Evolutionary conservation across 1,139 yeast species (phyloP), one percentile per base, ranked within the genome.

Genomic region (Arxiozyma bovina): DNA sequence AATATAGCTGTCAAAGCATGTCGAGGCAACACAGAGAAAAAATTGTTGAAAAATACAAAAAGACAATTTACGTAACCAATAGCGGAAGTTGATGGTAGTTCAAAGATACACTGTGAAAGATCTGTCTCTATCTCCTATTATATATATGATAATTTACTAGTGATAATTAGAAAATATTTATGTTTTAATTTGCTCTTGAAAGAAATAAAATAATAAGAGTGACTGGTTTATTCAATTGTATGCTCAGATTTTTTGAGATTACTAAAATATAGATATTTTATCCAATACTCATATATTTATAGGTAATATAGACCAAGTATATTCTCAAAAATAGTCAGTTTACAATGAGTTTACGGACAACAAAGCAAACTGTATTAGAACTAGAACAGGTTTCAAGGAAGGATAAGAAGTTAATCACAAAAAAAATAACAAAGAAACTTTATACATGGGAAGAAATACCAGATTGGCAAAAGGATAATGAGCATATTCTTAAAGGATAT

Each of bases 391-490:
- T 21, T 11, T 43, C 45, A 22, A 12, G 25, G 18, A 23, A 15
- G 7, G 45, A 17, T 21, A 30, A 43, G 15, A 17, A 22, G n/a
- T 15, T 22, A 17, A 30, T 43, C n/a, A 23, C 25, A 11, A 43
- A 43, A 23, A 43, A 21, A 21, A 9, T 21, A 43, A 43, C n/a
- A 21, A 43, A 23, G n/a, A 22, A 21, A 34, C 48, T 57, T 7
- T 55, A 50, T 23, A 48, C 51, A 1, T 57, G 60, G 60, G 73
- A 78, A 55, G 81, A 82, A 51, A 69, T 90, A 7, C 91, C 89
- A 9, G 80, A 76, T 8, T 90, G 97, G 97, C 96, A 87, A 65
- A 77, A 79, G 62, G 97, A 91, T 65, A 91, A 91, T 65, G 90
- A 87, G 62, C 87, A 70, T 67, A 89, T 90, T 47, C 69, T 75